A percentile compares a stretch with the other conserved stretches of the same genome.
Evolutionary conservation across 116 monocot species (phyloP).

Genomic region (Trichopus zeylanicus): DNA sequence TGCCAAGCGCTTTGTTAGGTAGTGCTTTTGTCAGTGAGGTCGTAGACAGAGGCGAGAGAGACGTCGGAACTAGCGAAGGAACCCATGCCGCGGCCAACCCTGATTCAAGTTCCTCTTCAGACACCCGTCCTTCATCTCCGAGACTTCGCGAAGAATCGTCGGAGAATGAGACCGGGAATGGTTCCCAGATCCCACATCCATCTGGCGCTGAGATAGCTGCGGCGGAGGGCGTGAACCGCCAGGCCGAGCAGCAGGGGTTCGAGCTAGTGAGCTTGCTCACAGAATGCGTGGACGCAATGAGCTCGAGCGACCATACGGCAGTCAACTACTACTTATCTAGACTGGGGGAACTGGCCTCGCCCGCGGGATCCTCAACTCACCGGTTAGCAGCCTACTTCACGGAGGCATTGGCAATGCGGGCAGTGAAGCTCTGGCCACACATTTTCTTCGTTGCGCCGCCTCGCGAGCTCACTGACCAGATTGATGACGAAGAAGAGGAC

Average conservation of each 20-base stretch:
- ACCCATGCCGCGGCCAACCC: slow-evolving; percentile 10
- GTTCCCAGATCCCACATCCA: neutral
- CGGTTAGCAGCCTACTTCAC: slow-evolving; percentile 67
- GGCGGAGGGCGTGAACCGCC: slow-evolving; percentile 1
- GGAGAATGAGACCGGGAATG: slow-evolving; percentile 10
- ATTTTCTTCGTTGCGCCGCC: slow-evolving; percentile 47
- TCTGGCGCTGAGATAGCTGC: neutral
- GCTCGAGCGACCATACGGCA: slow-evolving; percentile 28
- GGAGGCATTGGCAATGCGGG: slow-evolving; percentile 52
- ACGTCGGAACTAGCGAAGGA: slow-evolving; percentile 5
- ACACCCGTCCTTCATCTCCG: slow-evolving; percentile 12
- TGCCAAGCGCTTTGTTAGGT: slow-evolving; percentile 13
- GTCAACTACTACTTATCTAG: slow-evolving; percentile 46
- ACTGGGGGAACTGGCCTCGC: slow-evolving; percentile 54
- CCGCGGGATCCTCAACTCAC: slow-evolving; percentile 50
- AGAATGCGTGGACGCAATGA: slow-evolving; percentile 50
- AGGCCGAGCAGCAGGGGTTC: slow-evolving; percentile 25
- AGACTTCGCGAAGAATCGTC: slow-evolving; percentile 9
- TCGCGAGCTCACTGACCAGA: slow-evolving; percentile 13
- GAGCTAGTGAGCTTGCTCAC: slow-evolving; percentile 63
- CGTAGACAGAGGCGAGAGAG: slow-evolving; percentile 4
- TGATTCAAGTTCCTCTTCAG: slow-evolving; percentile 31
- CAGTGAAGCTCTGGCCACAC: slow-evolving; percentile 54
- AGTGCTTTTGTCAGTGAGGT: slow-evolving; percentile 5
- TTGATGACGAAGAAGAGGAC: slow-evolving; percentile 30